These are phyloP conservation scores for Phytomonas sp. DNA, from an alignment of 208 protist species.

Conservation along the genomic window DNA sequence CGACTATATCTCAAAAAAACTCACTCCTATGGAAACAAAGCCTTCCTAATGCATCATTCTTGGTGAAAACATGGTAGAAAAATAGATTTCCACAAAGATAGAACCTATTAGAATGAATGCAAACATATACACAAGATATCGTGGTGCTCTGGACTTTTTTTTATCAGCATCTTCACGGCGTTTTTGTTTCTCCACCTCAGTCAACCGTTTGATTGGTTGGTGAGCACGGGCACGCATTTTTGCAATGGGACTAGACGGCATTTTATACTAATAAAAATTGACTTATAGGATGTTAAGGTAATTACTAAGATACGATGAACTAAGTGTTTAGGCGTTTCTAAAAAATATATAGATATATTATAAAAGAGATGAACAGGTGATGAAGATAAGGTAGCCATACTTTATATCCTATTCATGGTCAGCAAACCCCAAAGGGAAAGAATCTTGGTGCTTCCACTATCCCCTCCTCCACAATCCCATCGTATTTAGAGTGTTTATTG, in stretches of 20 bases:
- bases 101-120: conserved; percentile 63
- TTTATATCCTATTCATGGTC: not conserved
- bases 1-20: not conserved
- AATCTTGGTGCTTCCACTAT: not conserved
- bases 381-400: not conserved
- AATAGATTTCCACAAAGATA: conserved; percentile 65
- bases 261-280: conserved; percentile 9
- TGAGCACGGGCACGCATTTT: conserved; percentile 49
- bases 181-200: conserved; percentile 47
- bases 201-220: conserved; percentile 36
- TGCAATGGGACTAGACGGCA: conserved; percentile 39
- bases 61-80: conserved; percentile 47
- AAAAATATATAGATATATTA: too few species aligned
- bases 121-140: conserved; percentile 50
- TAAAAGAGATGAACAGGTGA: not conserved
- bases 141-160: conserved; percentile 32
- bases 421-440: not conserved
- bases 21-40: not conserved
- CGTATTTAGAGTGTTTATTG: not conserved
- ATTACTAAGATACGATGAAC: not conserved
- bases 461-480: not conserved
- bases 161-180: conserved; percentile 34
- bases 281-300: not conserved
- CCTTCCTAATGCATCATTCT: conserved; percentile 28
- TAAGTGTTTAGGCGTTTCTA: not conserved